phyloP scores from a whole-genome alignment of 805 yeast species.

The Yamadazyma paraphyllophila region DNA sequence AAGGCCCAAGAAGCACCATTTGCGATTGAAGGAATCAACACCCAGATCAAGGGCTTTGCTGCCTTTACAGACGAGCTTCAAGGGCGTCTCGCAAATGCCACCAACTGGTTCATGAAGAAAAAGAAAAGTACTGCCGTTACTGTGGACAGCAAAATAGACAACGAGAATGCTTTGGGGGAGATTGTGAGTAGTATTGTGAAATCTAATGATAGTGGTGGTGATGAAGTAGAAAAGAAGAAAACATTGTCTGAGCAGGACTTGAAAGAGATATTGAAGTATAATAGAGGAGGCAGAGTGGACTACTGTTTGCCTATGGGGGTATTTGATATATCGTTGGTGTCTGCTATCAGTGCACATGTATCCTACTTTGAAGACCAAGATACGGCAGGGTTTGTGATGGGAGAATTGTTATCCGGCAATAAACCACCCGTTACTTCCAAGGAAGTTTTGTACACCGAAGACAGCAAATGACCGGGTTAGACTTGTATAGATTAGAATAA shows the following conservation, averaged over 20 bases:
- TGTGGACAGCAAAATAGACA: constrained; percentile 16
- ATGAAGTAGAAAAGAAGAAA: constrained; percentile 15
- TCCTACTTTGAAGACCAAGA: constrained; percentile 85
- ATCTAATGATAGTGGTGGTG: constrained; percentile 18
- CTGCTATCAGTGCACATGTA: constrained; percentile 85
- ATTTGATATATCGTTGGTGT: constrained; percentile 73
- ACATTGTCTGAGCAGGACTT: constrained; percentile 29
- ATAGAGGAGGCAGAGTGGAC: constrained; percentile 78
- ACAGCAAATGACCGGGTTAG: too few species aligned
- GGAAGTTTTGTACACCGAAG: constrained; percentile 25
- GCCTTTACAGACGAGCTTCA: constrained; percentile 37
- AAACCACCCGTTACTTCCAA: constrained; percentile 25
- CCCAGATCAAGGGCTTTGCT: constrained; percentile 44
- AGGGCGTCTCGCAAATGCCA: constrained; percentile 33
- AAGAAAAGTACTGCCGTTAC: constrained; percentile 8
- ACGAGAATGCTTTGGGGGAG: constrained; percentile 43
- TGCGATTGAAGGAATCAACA: constrained; percentile 51
- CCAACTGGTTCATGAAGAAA: constrained; percentile 31
- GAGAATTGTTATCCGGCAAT: constrained; percentile 44
- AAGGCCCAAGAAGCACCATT: constrained; percentile 61
- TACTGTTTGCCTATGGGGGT: constrained; percentile 75
- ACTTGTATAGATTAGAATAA: background rate
- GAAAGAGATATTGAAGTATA: constrained; percentile 45
- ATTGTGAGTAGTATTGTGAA: constrained; percentile 30
- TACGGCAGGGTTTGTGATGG: constrained; percentile 74